Base-by-base conservation (phyloP, 768 basidiomycete species). In the Suillus ampliporus region DNA sequence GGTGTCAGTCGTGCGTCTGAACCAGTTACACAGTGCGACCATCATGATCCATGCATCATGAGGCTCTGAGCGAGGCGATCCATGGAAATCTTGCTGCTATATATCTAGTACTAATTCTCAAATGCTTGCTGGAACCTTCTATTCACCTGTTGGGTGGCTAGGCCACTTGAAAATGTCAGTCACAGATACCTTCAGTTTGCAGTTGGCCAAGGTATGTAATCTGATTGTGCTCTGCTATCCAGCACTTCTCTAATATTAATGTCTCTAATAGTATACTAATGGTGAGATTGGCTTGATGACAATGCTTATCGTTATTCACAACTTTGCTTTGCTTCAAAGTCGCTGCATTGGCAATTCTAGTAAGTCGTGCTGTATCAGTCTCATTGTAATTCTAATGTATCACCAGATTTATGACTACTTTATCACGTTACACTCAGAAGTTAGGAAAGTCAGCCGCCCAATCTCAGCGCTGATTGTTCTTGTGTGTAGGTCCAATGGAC, bases 401-500 rank as follows among this genome's bases (percentile, higher is more conserved):
- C 28, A 51, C 28, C 3, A 51, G 50, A 13, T 31, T 51, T 51
- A 51, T 51, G 50, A 51, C 50, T 51, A 51, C 50, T 51, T 51
- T 31, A 4, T 51, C 50, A 51, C 50, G 19, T 31, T 51, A 31
- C 28, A 31, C 28, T 31, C 50, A 19, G 50, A 51, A n/a, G 50
- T 51, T 17, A 51, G 28, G 19, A n/a, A 48, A 51, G 31, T n/a
- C 3, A 3, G 28, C 19, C 28, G 13, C 19, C 17, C 10, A n/a
- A 31, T 11, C 19, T 13, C 11, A 10, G 28, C 19, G 50, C 50
- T 51, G 19, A 51, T 31, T 11, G 13, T n/a, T 31, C 10, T n/a
- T 2, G n/a, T n/a, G n/a, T 31, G 15, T 23, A 73, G 72, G 68
- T 73, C 2, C 62, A 63, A 57, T 54, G 64, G 53, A 31, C 60